These are phyloP conservation scores for Calophaca sinica DNA, from an alignment of 306 rosid genomes.

Conservation along the genomic window DNA sequence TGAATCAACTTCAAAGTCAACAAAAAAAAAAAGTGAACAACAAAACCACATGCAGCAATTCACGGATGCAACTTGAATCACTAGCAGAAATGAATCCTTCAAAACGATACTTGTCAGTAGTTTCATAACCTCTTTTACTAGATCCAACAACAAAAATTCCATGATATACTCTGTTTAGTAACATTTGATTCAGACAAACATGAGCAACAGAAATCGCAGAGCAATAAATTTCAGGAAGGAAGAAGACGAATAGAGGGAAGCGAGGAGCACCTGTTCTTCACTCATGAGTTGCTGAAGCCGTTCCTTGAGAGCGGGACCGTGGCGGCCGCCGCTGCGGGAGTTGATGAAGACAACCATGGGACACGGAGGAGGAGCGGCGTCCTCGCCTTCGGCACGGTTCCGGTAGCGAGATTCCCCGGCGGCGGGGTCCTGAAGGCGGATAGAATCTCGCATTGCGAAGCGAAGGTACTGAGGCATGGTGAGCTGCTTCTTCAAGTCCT, in stretches of 20 bases:
- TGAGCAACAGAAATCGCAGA: not conserved
- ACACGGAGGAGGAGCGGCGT: conserved; percentile 50
- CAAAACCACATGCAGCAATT: conserved; percentile 14
- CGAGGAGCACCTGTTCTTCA: conserved; percentile 77
- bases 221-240: not conserved
- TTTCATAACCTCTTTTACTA: not conserved
- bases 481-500: conserved; percentile 71
- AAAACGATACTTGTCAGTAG: not conserved
- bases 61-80: conserved; percentile 2
- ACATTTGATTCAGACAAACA: not conserved
- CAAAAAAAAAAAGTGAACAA: conserved; percentile 37
- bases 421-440: conserved; percentile 63
- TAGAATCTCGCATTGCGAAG: conserved; percentile 86
- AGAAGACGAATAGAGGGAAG: not conserved
- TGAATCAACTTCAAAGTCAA: not conserved
- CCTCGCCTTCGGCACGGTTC: conserved; percentile 37
- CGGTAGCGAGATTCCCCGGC: conserved; percentile 69
- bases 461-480: conserved; percentile 85
- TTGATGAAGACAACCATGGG: conserved; percentile 93
- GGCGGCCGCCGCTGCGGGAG: conserved; percentile 84
- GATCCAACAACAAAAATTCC: conserved; percentile 29
- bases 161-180: conserved; percentile 10
- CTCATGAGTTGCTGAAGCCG: conserved; percentile 79
- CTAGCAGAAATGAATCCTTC: conserved; percentile 7
- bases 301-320: conserved; percentile 83